Evolutionary conservation across 306 rosid species (phyloP), one percentile per base, ranked within the genome.

Genomic region (Abrus precatorius): DNA sequence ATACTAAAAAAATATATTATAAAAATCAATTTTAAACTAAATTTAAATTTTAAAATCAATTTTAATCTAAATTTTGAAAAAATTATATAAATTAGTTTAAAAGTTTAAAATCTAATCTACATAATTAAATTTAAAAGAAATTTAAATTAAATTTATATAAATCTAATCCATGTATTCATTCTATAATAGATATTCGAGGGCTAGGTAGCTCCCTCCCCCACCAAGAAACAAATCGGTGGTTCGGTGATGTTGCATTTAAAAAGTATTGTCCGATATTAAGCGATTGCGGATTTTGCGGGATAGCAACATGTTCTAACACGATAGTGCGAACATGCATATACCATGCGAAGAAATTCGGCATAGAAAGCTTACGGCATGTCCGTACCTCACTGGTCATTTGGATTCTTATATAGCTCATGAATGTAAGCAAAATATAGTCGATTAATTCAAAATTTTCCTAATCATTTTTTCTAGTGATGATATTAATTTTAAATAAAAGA

Each of bases 221-320:
- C 6, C 74, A 10, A 11, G 57, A 69, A 29, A 44, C 55, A 69
- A 43, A 44, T 3, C 38, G 6, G 48, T n/a, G 11, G 36, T 62
- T 62, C 29, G 69, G 66, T 20, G 29, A 7, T 34, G 13, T 12
- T 6, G 69, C 45, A 33, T 62, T 62, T 2, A 5, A 36, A 34
- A 36, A 63, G 48, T 3, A 40, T 64, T 64, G 4, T 13, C 13
- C n/a, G 30, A 9, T 63, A n/a, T 38, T 36, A 6, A 34, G 29
- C 9, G 9, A 64, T 38, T 64, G 70, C 70, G 70, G 50, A 64
- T 64, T 7, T 66, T 20, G n/a, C 7, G 53, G 53, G 72, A 41
- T 41, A 40, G 40, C 9, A 34, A 62, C 10, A 5, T 62, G 45
- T 34, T 32, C 8, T 11, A 11, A 54, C 28, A 62, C 44, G 66